Evolutionary conservation across 2,329 filamentous ascomycete species (phyloP), one percentile per base, ranked within the genome.

Genomic region (Fusarium lateritium): DNA sequence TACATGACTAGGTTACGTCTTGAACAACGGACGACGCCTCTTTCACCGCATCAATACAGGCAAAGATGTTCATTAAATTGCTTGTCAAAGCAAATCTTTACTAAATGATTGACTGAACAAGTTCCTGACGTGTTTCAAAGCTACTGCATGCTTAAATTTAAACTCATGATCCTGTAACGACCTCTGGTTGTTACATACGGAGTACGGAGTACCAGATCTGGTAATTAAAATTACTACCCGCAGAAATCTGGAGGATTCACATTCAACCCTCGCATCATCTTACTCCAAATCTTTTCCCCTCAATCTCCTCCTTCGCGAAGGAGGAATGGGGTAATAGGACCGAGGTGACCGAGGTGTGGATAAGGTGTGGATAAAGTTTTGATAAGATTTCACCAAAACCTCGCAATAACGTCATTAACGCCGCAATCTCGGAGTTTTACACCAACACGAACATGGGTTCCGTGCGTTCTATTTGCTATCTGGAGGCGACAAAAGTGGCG

Each of bases 291-390:
- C 45, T 21, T 46, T 21, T 46, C 52, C 56, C 56, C 56, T 63
- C 43, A 63, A 31, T 31, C 53, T 22, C 33, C 28, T 50, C 46
- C 24, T 24, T 28, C 43, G n/a, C 50, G 58, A 43, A 64, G 59
- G 28, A 63, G 63, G 46, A 63, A 63, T 64, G 57, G 61, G 61
- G 51, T 59, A 63, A 63, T 63, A 64, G 24, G 44, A 59, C 61
- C 61, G 61, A 64, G 58, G 51, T 63, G 50, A 43, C 43, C 21
- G 33, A 22, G 47, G 26, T 49, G 60, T 63, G 61, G 61, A 21
- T 46, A 63, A 43, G 26, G 11, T 40, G 14, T 31, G 38, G 26
- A 50, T 49, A 57, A 64, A 50, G 57, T 36, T 58, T 62, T 45
- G 15, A 26, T 57, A 64, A 50, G 63, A 40, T 58, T 62, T 45